Conservation (phyloP, 2,329 filamentous ascomycete species). For the Colletotrichum sansevieriae region DNA sequence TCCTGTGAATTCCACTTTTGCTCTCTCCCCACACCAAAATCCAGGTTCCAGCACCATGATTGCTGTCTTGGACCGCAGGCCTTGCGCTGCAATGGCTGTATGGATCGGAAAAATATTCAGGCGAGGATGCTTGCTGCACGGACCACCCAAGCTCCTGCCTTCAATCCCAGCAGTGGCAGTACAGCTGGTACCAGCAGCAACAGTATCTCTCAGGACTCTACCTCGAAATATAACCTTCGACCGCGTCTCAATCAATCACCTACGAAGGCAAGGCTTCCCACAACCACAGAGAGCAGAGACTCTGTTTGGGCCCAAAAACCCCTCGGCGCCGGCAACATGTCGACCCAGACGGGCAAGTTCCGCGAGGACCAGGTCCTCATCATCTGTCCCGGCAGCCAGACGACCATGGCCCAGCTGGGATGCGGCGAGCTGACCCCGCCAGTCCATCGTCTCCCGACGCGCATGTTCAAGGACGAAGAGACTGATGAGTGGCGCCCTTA, state of each 20-base stretch:
- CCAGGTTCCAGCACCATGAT: slow-evolving; percentile 7
- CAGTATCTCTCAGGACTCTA: slow-evolving; percentile 17
- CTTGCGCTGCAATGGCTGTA: slow-evolving; percentile 22
- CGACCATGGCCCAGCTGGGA: slow-evolving; percentile 90
- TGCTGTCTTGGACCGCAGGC: neutral
- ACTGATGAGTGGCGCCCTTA: slow-evolving; percentile 83
- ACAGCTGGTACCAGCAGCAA: slow-evolving; percentile 32
- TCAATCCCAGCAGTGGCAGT: slow-evolving; percentile 20
- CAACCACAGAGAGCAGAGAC: slow-evolving; percentile 6
- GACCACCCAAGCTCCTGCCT: slow-evolving; percentile 21
- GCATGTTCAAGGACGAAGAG: slow-evolving; percentile 92
- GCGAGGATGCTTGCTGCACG: slow-evolving; percentile 16
- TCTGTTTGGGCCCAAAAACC: slow-evolving; percentile 11
- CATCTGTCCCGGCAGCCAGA: slow-evolving; percentile 87
- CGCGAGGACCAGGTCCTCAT: slow-evolving; percentile 76
- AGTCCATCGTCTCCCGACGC: slow-evolving; percentile 86
- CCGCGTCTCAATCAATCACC: slow-evolving; percentile 24
- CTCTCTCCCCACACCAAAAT: neutral
- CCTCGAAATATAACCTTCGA: slow-evolving; percentile 35
- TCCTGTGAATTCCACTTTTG: neutral
- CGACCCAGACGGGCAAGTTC: slow-evolving; percentile 70
- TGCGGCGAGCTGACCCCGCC: slow-evolving; percentile 92
- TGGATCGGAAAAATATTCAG: slow-evolving; percentile 32
- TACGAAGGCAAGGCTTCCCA: neutral
- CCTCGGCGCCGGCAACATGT: slow-evolving; percentile 57